Base-by-base conservation (phyloP, 2,329 filamentous ascomycete species). In the Aspergillus uvarum region DNA sequence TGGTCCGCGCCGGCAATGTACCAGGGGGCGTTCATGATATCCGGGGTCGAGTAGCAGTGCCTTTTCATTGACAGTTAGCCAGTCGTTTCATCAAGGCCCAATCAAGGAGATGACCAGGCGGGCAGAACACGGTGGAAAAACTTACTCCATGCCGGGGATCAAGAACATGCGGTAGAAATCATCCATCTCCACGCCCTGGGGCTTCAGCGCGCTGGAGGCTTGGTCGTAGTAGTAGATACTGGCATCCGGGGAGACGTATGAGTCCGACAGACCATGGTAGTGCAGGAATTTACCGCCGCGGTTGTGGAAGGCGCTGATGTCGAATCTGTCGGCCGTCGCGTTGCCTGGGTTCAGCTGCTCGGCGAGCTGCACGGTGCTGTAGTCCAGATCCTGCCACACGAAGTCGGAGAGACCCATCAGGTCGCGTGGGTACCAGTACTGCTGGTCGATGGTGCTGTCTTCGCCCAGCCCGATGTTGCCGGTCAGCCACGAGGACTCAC, bases 351-450 rank as follows among this genome's bases (percentile, higher is more conserved):
- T 51, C 5, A 59, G 14, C 14, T 53, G 21, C 22, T 49, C 47
- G 24, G 5, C 60, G 19, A 78, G 67, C 32, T 77, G 76, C 3
- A 65, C 65, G 63, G 77, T 76, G 57, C 75, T 75, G 64, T 76
- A 79, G 47, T 74, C 60, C 44, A 49, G 47, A 49, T 49, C 47
- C 12, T 72, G 66, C 59, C 70, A 77, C 38, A 69, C 62, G 75
- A 77, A 81, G 48, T 68, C 62, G 3, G 47, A 26, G 47, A 22
- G 21, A 4, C 19, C n/a, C 74, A 64, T 31, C 77, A 73, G 59
- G 64, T 75, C 64, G 79, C 79, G 54, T 81, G 47, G 1, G 59
- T 55, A 49, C 47, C 47, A 21, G 29, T 58, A 51, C n/a, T 24
- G 22, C 35, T 52, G 54, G 35, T 61, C 58, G 32, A 19, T n/a